Evolutionary conservation across 139 green algal genomes (phyloP).

Genomic region (Raphidocelis subcapitata): DNA sequence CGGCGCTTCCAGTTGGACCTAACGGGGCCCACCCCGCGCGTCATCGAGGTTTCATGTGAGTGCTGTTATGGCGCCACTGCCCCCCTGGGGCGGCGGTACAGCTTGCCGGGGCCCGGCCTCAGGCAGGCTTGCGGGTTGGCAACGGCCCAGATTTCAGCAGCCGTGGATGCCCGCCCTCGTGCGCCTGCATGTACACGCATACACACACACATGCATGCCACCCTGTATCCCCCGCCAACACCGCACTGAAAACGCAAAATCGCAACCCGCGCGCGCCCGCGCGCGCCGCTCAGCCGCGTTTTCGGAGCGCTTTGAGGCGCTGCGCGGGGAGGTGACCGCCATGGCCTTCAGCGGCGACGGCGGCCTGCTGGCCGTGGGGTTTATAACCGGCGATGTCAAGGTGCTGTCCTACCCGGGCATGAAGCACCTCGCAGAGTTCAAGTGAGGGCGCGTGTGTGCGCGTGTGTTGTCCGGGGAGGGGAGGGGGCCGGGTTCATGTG

Average conservation of each 20-base stretch:
- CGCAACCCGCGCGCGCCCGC: background rate
- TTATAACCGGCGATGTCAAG: slow-evolving; percentile 2
- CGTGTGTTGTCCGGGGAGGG: background rate
- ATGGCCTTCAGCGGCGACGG: background rate
- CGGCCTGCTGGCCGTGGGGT: slow-evolving; percentile 16
- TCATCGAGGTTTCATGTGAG: slow-evolving; percentile 27
- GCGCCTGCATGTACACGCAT: background rate
- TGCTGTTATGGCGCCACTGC: background rate
- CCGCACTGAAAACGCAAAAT: background rate
- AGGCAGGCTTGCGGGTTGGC: background rate
- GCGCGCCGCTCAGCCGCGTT: slow-evolving; percentile 9
- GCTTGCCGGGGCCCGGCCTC: background rate
- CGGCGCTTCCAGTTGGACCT: slow-evolving; percentile 25
- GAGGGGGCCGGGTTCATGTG: background rate
- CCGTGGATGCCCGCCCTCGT: background rate
- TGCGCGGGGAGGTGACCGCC: slow-evolving; percentile 8
- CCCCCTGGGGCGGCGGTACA: background rate
- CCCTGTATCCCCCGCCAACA: background rate
- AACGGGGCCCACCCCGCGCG: background rate
- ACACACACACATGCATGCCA: background rate
- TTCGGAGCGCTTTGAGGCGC: background rate
- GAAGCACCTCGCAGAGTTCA: background rate
- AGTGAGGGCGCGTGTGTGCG: slow-evolving; percentile 2
- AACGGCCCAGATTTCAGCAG: background rate
- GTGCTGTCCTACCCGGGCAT: slow-evolving; percentile 27